Base-by-base conservation (phyloP, 192 early-diverging fungal species). In the Thoreauomyces humboldtii region DNA sequence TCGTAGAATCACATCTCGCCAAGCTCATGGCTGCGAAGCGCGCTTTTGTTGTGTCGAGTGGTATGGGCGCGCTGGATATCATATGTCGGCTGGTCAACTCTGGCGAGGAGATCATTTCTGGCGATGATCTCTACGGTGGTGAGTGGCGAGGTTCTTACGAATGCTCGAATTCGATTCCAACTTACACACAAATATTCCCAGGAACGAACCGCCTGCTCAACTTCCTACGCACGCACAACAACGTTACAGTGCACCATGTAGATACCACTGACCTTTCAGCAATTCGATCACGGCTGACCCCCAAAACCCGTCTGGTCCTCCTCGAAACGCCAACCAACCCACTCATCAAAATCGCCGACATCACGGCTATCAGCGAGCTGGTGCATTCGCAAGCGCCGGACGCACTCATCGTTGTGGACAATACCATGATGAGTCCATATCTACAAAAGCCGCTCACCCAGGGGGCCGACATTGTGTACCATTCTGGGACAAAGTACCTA, bases 391-490 rank as follows among this genome's bases (percentile, higher is more conserved):
- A 67, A 24, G 90, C 86, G 34, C 92, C 93, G 7, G 73, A 83
- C 36, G 91, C 91, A 31, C 70, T 93, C 29, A 88, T 98, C 1
- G 92, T 95, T 2, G 96, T 98, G 11, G 96, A 98, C 60, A 98
- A 98, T 72, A 98, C 96, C 42, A 97, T 98, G 94, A 95, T 97
- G 94, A 88, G 86, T n/a, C 96, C 96, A 38, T 91, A 93, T 57
- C 77, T 95, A 31, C 92, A 94, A 72, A 87, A 86, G 59, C 89
- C 94, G 0, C 76, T 98, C 45, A 88, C 90, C 46, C 77, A 94
- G 36, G 96, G 94, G 0, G 94, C 92, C 0, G 93, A 97, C 74
- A 91, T 98, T 48, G 89, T 88, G 19, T 93, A 94, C 61, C 93
- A 98, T 51, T 97, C 94, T 29, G 96, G 93, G 21, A 98, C 96